Evolutionary conservation across 441 rosid genomes (phyloP).

Genomic region (Eutrema salsugineum): DNA sequence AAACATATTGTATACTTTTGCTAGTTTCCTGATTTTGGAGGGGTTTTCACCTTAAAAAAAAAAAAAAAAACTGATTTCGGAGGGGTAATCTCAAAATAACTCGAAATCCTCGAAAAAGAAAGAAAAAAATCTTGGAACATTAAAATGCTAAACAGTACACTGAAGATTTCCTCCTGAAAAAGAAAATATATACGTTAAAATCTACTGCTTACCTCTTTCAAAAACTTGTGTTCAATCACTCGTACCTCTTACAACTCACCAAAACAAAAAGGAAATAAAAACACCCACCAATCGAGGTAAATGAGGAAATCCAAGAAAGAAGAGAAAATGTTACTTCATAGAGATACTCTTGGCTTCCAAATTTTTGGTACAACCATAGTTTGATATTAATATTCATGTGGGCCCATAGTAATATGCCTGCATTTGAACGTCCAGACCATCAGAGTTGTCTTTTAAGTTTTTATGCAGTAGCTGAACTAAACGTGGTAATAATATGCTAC

Average conservation of each 20-base stretch:
- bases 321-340: neutral
- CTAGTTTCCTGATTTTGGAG: too few species aligned
- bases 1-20: too few species aligned
- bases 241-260: neutral
- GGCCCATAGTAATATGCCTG: constrained; percentile 1
- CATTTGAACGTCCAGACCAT: neutral
- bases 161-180: too few species aligned
- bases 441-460: neutral
- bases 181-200: neutral
- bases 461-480: neutral
- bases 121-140: too few species aligned
- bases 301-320: neutral
- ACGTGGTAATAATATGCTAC: neutral
- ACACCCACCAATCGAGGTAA: neutral
- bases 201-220: neutral
- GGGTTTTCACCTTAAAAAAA: too few species aligned
- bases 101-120: too few species aligned
- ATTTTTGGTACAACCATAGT: constrained; percentile 1
- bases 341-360: neutral
- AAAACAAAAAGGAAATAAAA: neutral
- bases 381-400: neutral
- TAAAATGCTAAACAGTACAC: too few species aligned
- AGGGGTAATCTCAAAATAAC: too few species aligned
- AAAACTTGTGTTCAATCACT: neutral
- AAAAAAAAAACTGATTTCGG: too few species aligned